Base-by-base conservation (phyloP, 805 yeast genomes). In the Starmera quercuum region DNA sequence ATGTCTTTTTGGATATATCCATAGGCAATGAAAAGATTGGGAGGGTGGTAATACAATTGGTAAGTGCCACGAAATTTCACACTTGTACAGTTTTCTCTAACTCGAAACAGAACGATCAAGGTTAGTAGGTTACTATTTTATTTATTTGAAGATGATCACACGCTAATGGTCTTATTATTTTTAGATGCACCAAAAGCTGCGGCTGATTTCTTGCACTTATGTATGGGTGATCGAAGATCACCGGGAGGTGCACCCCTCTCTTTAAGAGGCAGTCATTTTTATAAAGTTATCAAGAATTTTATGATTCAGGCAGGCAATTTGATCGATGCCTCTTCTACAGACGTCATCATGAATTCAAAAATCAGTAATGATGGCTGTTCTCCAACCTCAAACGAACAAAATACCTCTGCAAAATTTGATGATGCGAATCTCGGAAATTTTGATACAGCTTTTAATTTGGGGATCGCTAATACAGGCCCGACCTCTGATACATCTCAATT, bases 291-390 rank as follows among this genome's bases (percentile, higher is more conserved):
- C 33, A 76, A 72, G 47, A 82, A 78, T 50, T 83, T 83, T 48
- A 73, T 80, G 64, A 58, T 82, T 13, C 88, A 81, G 53, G 77
- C 75, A 4, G 88, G 88, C 26, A 84, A 78, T 48, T n/a, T n/a
- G n/a, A 48, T 70, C 3, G 51, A 56, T 1, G 53, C 63, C 48
- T 75, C 74, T 7, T 54, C 61, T 3, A 45, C 39, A 1, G 32
- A 39, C 7, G 47, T 42, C 16, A 47, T 48, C 22, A 36, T 46
- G 7, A 54, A 54, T 8, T 42, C 47, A 8, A 32, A 46, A 5
- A 33, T 43, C 4, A 77, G 56, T 3, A 56, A 48, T 25, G 71
- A 78, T 30, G 78, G 76, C 8, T 58, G 58, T 20, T 71, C 76
- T 1, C 62, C 67, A 10, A 64, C 51, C 42, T 57, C 57, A 11